Percentiles rank a stretch among this genome's conserved stretches.
phyloP scores from a whole-genome alignment of 352 stramenopile species.

The Globisporangium cystogenes region DNA sequence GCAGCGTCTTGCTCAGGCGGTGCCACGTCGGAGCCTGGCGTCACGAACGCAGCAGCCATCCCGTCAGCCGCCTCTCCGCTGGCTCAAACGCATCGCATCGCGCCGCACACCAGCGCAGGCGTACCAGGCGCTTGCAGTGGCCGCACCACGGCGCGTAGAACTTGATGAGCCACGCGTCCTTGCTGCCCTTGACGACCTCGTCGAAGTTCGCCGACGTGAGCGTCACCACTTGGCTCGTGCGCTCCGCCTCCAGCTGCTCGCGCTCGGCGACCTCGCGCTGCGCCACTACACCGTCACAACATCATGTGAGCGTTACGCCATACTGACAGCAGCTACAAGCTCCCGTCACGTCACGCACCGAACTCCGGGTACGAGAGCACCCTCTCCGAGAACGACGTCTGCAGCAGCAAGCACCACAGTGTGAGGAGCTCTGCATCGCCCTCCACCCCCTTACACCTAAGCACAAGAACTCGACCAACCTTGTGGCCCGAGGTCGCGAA shows the following conservation, averaged over 20 bases:
- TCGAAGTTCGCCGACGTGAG: conserved; percentile 52
- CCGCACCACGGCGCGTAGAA: conserved; percentile 80
- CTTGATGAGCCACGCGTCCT: conserved; percentile 73
- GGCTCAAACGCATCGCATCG: not conserved
- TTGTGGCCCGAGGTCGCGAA: conserved; percentile 63
- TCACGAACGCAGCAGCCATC: not conserved
- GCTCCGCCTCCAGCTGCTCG: conserved; percentile 52
- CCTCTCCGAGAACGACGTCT: conserved; percentile 42
- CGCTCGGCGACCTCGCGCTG: conserved; percentile 28
- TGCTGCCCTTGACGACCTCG: conserved; percentile 47
- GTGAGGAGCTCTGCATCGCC: not conserved
- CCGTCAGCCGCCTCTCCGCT: not conserved
- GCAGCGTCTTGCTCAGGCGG: conserved; percentile 61
- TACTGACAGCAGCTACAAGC: not conserved
- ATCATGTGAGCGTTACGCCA: not conserved
- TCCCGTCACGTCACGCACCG: conserved; percentile 16
- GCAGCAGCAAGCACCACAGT: not conserved
- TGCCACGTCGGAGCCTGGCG: conserved; percentile 53
- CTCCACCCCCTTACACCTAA: not conserved
- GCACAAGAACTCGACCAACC: conserved; percentile 17
- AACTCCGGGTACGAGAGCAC: conserved; percentile 58
- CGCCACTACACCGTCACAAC: conserved; percentile 13
- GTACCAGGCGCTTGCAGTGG: conserved; percentile 75
- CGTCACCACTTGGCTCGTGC: conserved; percentile 41
- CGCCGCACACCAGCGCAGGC: conserved; percentile 2